Evolutionary conservation across 164 flowering plant species (phyloP).

Genomic region (Magnolia kwangsiensis): DNA sequence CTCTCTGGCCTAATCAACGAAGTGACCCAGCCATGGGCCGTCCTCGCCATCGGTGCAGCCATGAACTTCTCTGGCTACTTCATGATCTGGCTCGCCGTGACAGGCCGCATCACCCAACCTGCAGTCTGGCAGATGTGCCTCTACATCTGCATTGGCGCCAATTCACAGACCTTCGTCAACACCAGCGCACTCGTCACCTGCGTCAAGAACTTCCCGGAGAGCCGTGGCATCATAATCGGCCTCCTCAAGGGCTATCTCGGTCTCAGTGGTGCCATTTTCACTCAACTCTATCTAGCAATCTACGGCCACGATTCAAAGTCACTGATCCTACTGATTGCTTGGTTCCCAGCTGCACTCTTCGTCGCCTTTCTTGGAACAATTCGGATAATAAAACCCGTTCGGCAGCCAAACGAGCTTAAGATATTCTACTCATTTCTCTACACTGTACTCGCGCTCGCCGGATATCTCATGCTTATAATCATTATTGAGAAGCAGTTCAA

Average conservation of each 20-base stretch:
- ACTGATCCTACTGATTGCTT: conserved; percentile 28
- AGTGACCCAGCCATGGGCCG: conserved; percentile 65
- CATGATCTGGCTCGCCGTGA: conserved; percentile 67
- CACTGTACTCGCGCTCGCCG: conserved; percentile 27
- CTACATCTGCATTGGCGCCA: conserved; percentile 51
- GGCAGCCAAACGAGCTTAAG: conserved; percentile 25
- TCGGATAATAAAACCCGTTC: conserved; percentile 22
- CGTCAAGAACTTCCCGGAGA: conserved; percentile 66
- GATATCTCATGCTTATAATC: conserved; percentile 31
- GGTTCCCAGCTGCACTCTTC: conserved; percentile 32
- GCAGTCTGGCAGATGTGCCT: conserved; percentile 62
- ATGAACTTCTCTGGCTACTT: conserved; percentile 60
- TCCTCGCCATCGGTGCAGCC: conserved; percentile 42
- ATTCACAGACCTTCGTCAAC: conserved; percentile 59
- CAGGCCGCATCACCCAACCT: conserved; percentile 36
- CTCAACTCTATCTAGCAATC: conserved; percentile 52
- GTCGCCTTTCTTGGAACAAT: conserved; percentile 22
- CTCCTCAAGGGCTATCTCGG: conserved; percentile 61
- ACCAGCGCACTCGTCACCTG: conserved; percentile 57
- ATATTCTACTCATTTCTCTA: conserved; percentile 31
- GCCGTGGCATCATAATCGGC: conserved; percentile 60
- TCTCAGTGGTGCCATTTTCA: conserved; percentile 60
- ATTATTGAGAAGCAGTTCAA: conserved; percentile 24
- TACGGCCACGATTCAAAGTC: conserved; percentile 31
- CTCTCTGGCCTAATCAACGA: conserved; percentile 61